A percentile compares a stretch with the other conserved stretches of the same genome.
phyloP scores from a whole-genome alignment of 768 basidiomycete species.

The Suillus decipiens region DNA sequence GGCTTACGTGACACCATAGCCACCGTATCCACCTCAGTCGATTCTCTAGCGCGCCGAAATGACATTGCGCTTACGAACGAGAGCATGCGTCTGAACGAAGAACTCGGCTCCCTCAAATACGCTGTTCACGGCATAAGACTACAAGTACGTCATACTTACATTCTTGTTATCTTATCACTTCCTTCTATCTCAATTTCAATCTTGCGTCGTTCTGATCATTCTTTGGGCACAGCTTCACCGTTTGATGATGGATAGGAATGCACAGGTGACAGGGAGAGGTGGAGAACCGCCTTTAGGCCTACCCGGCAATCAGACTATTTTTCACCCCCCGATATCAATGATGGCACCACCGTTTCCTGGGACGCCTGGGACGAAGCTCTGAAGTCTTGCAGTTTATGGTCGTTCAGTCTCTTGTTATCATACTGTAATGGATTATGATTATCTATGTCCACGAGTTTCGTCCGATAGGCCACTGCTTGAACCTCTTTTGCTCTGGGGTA shows the following conservation, averaged over 20 bases:
- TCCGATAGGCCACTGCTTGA: neutral
- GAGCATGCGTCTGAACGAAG: constrained; percentile 69
- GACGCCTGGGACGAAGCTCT: constrained; percentile 34
- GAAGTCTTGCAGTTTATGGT: neutral
- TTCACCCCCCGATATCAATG: constrained; percentile 28
- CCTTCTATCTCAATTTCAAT: constrained; percentile 13
- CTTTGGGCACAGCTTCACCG: constrained; percentile 51
- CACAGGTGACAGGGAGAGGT: constrained; percentile 50
- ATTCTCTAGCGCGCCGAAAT: constrained; percentile 59
- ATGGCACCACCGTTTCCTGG: constrained; percentile 33
- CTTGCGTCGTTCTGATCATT: constrained; percentile 14
- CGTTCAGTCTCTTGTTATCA: neutral
- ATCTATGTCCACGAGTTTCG: neutral
- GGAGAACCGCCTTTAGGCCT: constrained; percentile 26
- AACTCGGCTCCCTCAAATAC: constrained; percentile 67
- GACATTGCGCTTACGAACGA: constrained; percentile 74
- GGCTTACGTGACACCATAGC: constrained; percentile 63
- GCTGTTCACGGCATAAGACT: constrained; percentile 76
- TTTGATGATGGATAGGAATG: constrained; percentile 77
- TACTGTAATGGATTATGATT: neutral
- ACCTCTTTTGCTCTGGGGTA: neutral
- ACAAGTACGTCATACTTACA: constrained; percentile 51
- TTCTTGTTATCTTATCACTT: constrained; percentile 11
- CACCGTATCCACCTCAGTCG: constrained; percentile 58
- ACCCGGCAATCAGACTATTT: constrained; percentile 22